Evolutionary conservation across 2,329 filamentous ascomycete genomes (phyloP), one percentile per base, ranked within the genome.

Genomic region (Hymenoscyphus fructigenus): DNA sequence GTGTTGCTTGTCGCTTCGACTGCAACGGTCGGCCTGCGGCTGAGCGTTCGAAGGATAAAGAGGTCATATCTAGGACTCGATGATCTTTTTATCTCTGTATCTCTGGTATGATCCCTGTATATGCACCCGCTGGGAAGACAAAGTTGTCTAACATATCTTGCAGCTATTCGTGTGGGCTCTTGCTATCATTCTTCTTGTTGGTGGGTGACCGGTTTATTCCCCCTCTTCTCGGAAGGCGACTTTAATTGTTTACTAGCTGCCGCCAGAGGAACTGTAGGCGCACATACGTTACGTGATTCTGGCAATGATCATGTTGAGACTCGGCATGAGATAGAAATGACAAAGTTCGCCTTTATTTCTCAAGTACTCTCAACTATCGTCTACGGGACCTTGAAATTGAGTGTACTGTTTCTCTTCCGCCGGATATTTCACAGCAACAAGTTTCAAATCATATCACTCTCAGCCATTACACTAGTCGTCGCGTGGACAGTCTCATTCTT

Each of bases 101-200:
- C 55, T n/a, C 15, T 36, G 28, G 55, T 57, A 57, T 32, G 55
- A n/a, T 23, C 55, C 32, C 32, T 36, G 28, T 23, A 20, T 28
- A 57, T 57, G 15, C 47, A 23, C 47, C 14, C 20, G n/a, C 10
- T 10, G n/a, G 9, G 6, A 14, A 23, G 47, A 20, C 20, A 53
- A 53, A 53, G n/a, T 9, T 57, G 26, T 14, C 28, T 12, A 57
- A 57, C 14, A 15, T 57, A 23, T 15, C 55, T 14, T 20, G n/a
- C 20, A 53, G 55, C 15, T 57, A n/a, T 57, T 57, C n/a, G 28
- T 57, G n/a, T 57, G 55, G 55, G 55, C 55, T 57, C 55, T 57
- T 17, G 55, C 28, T 32, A 57, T 57, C n/a, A 57, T 57, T 32
- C 32, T 57, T 32, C n/a, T 57, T n/a, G n/a, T 57, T 57, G 55